Evolutionary conservation across 2,329 filamentous ascomycete species (phyloP), one percentile per base, ranked within the genome.

Genomic region (Coleophoma eucalyptorum): DNA sequence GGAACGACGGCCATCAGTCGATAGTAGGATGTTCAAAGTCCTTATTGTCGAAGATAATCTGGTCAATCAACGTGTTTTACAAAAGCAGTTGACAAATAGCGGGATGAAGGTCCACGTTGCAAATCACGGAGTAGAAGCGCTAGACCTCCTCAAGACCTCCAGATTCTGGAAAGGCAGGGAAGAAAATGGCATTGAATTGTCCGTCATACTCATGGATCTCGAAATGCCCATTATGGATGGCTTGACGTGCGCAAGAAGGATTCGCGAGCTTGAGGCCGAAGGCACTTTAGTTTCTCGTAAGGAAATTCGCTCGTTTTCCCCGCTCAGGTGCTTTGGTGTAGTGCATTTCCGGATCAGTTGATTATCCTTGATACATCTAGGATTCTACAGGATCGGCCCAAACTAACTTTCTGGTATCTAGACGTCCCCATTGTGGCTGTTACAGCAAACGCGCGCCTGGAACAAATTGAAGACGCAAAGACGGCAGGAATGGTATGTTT

Each of bases 181-280:
- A 50, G 55, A 69, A 15, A 67, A 72, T 13, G 76, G 76, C 2
- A 67, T 75, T 8, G 76, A 83, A 44, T 76, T 89, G 20, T 81
- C 82, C 8, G 75, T 90, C 43, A 84, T 92, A 12, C 67, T 92
- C 5, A 90, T 92, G 87, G 89, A 92, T 62, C 75, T 90, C 44
- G 87, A 91, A 62, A 92, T 92, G 88, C 88, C 88, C 1, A 78
- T 90, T 41, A 91, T 91, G 88, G 87, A 92, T 60, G 89, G 89
- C 34, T 80, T 89, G 67, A 86, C 86, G 2, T 90, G 87, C 55
- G 84, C 87, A 12, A 75, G 78, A 40, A 79, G 74, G 53, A 90
- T 93, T 48, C 78, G 89, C 16, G 78, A 86, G 53, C 72, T 89
- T 16, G 86, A 92, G 64, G 71, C 69, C 45, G 74, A 80, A 48